Evolutionary conservation across 352 stramenopile species (phyloP).

Genomic region (Nothophytophthora sp.): DNA sequence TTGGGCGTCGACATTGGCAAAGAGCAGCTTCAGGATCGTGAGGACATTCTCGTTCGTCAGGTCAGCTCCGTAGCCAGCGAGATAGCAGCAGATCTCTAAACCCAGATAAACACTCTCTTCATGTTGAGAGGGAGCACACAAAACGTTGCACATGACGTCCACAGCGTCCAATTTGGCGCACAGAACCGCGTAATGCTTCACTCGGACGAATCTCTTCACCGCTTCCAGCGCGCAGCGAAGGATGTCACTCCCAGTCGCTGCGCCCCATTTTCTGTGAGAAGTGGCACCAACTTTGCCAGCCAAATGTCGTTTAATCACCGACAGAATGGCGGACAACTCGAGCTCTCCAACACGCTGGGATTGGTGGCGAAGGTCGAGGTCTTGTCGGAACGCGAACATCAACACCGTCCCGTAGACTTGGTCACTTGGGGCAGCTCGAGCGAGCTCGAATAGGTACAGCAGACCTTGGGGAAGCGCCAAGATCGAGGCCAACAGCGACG

Average conservation of each 20-base stretch:
- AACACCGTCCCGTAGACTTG: constrained; percentile 10
- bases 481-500: constrained; percentile 13
- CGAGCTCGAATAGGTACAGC: constrained; percentile 18
- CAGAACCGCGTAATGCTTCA: constrained; percentile 27
- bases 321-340: constrained; percentile 22
- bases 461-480: constrained; percentile 25
- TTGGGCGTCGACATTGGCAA: constrained; percentile 15
- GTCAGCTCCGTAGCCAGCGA: constrained; percentile 35
- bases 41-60: constrained; percentile 7
- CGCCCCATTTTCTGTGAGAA: background rate
- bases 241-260: constrained; percentile 10
- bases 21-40: constrained; percentile 32
- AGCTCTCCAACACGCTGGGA: constrained; percentile 23
- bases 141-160: constrained; percentile 26
- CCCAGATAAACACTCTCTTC: constrained; percentile 19
- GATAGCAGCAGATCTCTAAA: constrained; percentile 39
- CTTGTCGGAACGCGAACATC: constrained; percentile 22
- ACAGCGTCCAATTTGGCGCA: constrained; percentile 27
- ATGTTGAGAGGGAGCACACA: constrained; percentile 35
- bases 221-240: constrained; percentile 23
- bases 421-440: constrained; percentile 3
- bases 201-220: constrained; percentile 26
- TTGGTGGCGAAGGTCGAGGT: constrained; percentile 26
- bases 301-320: constrained; percentile 16
- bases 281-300: constrained; percentile 9